Evolutionary conservation across 306 rosid species (phyloP).

Genomic region (Leucaena leucocephala): DNA sequence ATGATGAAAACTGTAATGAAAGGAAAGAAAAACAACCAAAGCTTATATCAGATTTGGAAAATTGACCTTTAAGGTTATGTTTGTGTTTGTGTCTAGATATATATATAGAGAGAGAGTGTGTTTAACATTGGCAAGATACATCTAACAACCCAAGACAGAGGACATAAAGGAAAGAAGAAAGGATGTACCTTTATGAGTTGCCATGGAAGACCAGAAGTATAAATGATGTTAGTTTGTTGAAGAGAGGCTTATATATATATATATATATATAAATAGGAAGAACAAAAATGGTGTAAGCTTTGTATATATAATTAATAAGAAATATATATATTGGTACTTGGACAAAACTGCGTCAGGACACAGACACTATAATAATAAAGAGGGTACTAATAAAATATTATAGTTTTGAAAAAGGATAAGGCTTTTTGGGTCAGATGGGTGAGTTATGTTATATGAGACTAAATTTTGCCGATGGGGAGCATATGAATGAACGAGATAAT

Average conservation of each 20-base stretch:
- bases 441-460: conserved; percentile 49
- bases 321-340: conserved; percentile 56
- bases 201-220: conserved; percentile 46
- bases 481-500: conserved; percentile 48
- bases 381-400: conserved; percentile 45
- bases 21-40: conserved; percentile 41
- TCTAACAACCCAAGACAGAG: conserved; percentile 3
- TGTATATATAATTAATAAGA: conserved; percentile 41
- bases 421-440: conserved; percentile 74
- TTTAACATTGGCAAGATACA: conserved; percentile 20
- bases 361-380: conserved; percentile 30
- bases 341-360: conserved; percentile 43
- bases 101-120: neutral
- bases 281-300: conserved; percentile 47
- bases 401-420: conserved; percentile 73
- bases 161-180: conserved; percentile 36
- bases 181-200: conserved; percentile 58
- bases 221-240: conserved; percentile 42
- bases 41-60: conserved; percentile 58
- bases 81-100: neutral
- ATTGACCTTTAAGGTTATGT: conserved; percentile 42
- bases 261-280: conserved; percentile 59
- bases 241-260: conserved; percentile 55
- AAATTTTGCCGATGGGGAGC: conserved; percentile 69
- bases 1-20: conserved; percentile 51